phyloP scores from a whole-genome alignment of 371 early-diverging fungal species.

The Caulochytrium protostelioides region DNA sequence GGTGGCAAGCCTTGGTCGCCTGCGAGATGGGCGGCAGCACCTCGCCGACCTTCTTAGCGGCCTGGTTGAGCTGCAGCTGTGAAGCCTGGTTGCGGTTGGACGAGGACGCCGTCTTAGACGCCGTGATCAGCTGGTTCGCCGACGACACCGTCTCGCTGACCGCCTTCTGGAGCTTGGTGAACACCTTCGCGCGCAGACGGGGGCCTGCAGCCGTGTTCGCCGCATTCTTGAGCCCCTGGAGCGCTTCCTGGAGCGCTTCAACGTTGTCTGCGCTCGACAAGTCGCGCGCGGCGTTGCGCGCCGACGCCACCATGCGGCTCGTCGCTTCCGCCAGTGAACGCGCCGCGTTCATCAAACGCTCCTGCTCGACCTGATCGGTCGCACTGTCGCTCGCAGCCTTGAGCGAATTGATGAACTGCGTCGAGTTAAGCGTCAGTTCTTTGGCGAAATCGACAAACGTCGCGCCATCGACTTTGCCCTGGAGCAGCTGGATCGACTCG shows the following conservation, averaged over 20 bases:
- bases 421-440: constrained; percentile 16
- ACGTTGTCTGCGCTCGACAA: constrained; percentile 7
- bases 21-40: constrained; percentile 6
- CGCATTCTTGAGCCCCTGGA: constrained; percentile 9
- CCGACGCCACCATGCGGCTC: constrained; percentile 18
- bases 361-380: constrained; percentile 6
- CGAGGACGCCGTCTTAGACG: constrained; percentile 11
- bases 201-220: constrained; percentile 11
- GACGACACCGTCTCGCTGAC: constrained; percentile 12
- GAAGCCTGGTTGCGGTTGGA: constrained; percentile 21
- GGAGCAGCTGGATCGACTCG: not conserved
- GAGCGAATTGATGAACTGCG: constrained; percentile 18
- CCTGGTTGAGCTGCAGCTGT: constrained; percentile 20
- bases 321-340: constrained; percentile 19
- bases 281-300: constrained; percentile 18
- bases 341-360: constrained; percentile 11
- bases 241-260: constrained; percentile 7
- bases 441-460: constrained; percentile 15
- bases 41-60: constrained; percentile 11
- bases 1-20: constrained; percentile 6
- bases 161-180: constrained; percentile 13
- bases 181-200: constrained; percentile 9
- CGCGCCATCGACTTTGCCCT: constrained; percentile 5
- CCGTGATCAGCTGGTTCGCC: constrained; percentile 15
- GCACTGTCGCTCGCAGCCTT: constrained; percentile 8